A percentile compares a stretch with the other conserved stretches of the same genome.
phyloP scores from a whole-genome alignment of 176 grass and related monocot species.

The Carex littledalei region DNA sequence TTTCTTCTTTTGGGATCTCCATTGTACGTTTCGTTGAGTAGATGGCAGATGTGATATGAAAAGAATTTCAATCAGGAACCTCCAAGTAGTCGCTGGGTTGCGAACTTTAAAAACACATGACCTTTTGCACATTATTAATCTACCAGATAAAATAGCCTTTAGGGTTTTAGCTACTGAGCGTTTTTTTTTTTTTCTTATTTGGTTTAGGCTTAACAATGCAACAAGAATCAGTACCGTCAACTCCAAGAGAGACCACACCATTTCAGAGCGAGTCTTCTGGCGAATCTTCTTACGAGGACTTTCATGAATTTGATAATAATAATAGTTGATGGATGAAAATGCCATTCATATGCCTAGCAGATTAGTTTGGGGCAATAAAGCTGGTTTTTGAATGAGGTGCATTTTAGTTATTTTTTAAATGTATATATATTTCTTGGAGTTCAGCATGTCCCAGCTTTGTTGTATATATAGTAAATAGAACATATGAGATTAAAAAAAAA shows the following conservation, averaged over 20 bases:
- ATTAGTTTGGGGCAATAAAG: conserved; percentile 14
- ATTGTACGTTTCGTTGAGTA: neutral
- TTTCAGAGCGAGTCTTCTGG: conserved; percentile 94
- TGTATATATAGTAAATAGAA: conserved; percentile 16
- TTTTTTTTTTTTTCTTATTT: conserved; percentile 6
- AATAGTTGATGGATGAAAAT: neutral
- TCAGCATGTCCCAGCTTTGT: conserved; percentile 5
- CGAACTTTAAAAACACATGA: neutral
- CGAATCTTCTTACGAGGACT: conserved; percentile 78
- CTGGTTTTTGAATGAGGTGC: conserved; percentile 10
- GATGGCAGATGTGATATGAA: neutral
- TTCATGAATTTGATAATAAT: conserved; percentile 35
- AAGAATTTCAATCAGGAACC: neutral
- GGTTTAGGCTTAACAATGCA: conserved; percentile 47
- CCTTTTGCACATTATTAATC: neutral
- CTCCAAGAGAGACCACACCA: conserved; percentile 66
- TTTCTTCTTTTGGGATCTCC: neutral
- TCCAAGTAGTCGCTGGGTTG: neutral
- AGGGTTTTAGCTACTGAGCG: neutral
- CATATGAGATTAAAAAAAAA: neutral
- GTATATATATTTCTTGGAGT: conserved; percentile 7
- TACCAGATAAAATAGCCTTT: neutral
- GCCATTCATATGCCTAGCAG: neutral
- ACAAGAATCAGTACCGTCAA: conserved; percentile 75
- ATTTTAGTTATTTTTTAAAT: conserved; percentile 8